Base-by-base conservation (phyloP, 2,329 filamentous ascomycete species). In the Pseudogymnoascus pannorum region DNA sequence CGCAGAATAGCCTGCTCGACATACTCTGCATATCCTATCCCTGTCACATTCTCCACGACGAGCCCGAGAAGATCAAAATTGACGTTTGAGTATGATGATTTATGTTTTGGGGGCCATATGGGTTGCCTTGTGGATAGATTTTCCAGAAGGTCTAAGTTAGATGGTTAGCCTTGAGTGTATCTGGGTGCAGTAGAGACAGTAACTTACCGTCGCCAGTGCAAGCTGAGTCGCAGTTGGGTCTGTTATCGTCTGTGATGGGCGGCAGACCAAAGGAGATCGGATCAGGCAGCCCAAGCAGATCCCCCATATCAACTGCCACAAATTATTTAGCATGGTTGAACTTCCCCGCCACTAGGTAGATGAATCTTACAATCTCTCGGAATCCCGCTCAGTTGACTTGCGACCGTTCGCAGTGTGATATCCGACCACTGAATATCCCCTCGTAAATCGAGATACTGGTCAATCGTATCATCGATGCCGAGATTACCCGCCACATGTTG, bases 1-100 rank as follows among this genome's bases (percentile, higher is more conserved):
- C 24, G n/a, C 24, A 54, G 44, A 31, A 54, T 54, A 54, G n/a
- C 4, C n/a, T 11, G 2, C 8, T 60, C 42, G 8, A 60, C 31
- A 38, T 57, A 60, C 2, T 67, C 63, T 22, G 68, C 66, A 57
- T 68, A 72, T 9, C n/a, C 58, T 36, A 63, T 57, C 7, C 67
- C 67, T 3, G 68, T 68, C 26, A 70, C 67, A 26, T 70, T 69
- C 20, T 65, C 63, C 3, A 72, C 59, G 0, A 70, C 68, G 8
- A 70, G 60, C 2, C 70, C 70, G 4, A 72, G 63, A 14, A 72
- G 63, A 16, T 70, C 66, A 35, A 66, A 72, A n/a, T 67, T 69
- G 20, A 69, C 61, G 57, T 71, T 72, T 16, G 66, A 69, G 58
- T 72, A 72, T 9, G 67, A 67, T 6, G 63, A 65, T 42, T 69